Evolutionary conservation across 2,329 filamentous ascomycete species (phyloP).

Genomic region (Madurella mycetomatis): DNA sequence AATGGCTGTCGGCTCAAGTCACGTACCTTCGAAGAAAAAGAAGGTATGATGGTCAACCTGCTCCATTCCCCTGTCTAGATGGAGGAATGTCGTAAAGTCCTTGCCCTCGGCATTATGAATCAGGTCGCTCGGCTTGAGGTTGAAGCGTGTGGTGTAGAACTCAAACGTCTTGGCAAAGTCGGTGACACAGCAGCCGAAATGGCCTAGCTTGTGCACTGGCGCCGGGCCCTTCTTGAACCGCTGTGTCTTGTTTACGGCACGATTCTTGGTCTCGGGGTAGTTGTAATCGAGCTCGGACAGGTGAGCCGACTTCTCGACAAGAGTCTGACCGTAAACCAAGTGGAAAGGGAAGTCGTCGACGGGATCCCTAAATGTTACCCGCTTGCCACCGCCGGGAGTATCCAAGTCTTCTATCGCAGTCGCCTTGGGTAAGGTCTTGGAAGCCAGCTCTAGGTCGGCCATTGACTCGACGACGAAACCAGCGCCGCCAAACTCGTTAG

Average conservation of each 20-base stretch:
- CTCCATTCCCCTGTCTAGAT: conserved; percentile 45
- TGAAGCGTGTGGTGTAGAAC: conserved; percentile 31
- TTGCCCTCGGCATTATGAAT: conserved; percentile 13
- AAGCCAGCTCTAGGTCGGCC: conserved; percentile 46
- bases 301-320: conserved; percentile 33
- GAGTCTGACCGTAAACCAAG: conserved; percentile 49
- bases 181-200: conserved; percentile 31
- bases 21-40: conserved; percentile 36
- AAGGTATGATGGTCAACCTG: conserved; percentile 51
- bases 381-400: conserved; percentile 48
- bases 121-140: conserved; percentile 29
- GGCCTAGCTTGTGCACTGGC: conserved; percentile 26
- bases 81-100: conserved; percentile 37
- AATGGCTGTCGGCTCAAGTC: neutral
- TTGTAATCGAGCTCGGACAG: conserved; percentile 41
- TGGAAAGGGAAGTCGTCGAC: conserved; percentile 53
- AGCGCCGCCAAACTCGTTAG: conserved; percentile 48
- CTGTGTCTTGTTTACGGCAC: conserved; percentile 44
- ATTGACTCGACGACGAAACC: conserved; percentile 50
- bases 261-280: conserved; percentile 43
- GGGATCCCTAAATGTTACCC: conserved; percentile 47
- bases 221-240: conserved; percentile 41
- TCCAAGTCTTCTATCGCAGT: conserved; percentile 41
- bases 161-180: conserved; percentile 28
- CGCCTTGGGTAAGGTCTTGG: conserved; percentile 38